Base-by-base conservation (phyloP, 352 stramenopile genomes). In the Globisporangium acanthophoron region DNA sequence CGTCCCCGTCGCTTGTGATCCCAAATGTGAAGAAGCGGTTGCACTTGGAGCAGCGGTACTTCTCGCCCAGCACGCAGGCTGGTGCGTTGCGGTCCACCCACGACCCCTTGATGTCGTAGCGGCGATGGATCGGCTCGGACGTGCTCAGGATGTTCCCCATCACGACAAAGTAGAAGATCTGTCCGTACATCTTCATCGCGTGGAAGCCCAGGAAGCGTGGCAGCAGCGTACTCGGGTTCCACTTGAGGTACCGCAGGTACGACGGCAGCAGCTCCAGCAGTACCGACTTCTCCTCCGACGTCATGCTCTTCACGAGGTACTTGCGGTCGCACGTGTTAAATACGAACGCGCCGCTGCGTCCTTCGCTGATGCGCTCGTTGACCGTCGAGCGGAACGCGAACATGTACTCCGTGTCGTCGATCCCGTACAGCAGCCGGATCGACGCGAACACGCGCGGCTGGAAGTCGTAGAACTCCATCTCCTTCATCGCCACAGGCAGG, bases 91-190 rank as follows among this genome's bases (percentile, higher is more conserved):
- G 85, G 49, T 95, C 83, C 12, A 92, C 77, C 87, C 88, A 97
- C 5, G 82, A 94, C 7, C 90, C 90, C 59, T 97, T 97, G 60
- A 97, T 88, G 56, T 97, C 90, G 54, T 96, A 97, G 31, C 85
- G 74, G 1, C 78, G 76, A 62, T 97, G 86, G 55, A 97, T 94
- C 52, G 81, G 68, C 58, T 94, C 78, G 0, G 69, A 72, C 13
- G 85, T 92, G 71, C 85, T 84, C 33, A 97, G 64, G 49, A 97
- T 76, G 58, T 97, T 97, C 49, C 72, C 82, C 90, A 97, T 97
- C 27, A 97, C 90, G 29, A 97, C 84, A 52, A 97, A 97, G 59
- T 90, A 94, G 59, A 94, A 94, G 41, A 85, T 88, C 52, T 95
- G 78, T 7, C 88, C 88, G 64, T 97, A 97, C 81, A 97, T 93